A percentile compares a stretch with the other conserved stretches of the same genome.
phyloP scores from a whole-genome alignment of 169 alveolate species.

The Hepatocystis sp. region DNA sequence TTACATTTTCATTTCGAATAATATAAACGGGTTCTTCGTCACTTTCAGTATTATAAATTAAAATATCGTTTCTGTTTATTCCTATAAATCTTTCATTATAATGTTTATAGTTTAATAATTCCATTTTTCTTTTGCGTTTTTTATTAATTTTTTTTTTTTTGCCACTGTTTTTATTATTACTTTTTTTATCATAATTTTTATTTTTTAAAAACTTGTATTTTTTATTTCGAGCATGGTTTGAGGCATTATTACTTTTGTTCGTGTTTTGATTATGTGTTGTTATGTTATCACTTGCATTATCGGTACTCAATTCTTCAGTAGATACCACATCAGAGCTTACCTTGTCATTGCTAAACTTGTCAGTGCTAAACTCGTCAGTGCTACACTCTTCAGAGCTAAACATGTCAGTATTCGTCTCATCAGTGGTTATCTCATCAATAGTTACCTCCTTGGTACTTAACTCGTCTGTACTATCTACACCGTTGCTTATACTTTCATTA shows the following conservation, averaged over 20 bases:
- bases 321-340: too few relatives aligned
- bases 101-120: conserved; percentile 37
- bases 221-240: too few relatives aligned
- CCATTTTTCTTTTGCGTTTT: too few relatives aligned
- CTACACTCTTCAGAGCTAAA: not conserved
- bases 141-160: not conserved
- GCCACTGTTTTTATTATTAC: conserved; percentile 11
- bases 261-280: too few relatives aligned
- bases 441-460: not conserved
- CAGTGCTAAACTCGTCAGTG: not conserved
- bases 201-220: too few relatives aligned
- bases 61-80: conserved; percentile 43
- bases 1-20: conserved; percentile 22
- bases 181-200: too few relatives aligned
- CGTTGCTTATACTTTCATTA: too few relatives aligned
- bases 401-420: not conserved
- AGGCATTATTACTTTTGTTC: too few relatives aligned
- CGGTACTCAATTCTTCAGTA: too few relatives aligned
- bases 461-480: not conserved
- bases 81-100: conserved; percentile 75
- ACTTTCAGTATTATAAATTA: conserved; percentile 30
- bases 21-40: conserved; percentile 67
- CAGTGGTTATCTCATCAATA: not conserved
- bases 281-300: too few relatives aligned
- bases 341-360: not conserved